Base-by-base conservation (phyloP, 768 basidiomycete species). In the Termitomyces sp. region DNA sequence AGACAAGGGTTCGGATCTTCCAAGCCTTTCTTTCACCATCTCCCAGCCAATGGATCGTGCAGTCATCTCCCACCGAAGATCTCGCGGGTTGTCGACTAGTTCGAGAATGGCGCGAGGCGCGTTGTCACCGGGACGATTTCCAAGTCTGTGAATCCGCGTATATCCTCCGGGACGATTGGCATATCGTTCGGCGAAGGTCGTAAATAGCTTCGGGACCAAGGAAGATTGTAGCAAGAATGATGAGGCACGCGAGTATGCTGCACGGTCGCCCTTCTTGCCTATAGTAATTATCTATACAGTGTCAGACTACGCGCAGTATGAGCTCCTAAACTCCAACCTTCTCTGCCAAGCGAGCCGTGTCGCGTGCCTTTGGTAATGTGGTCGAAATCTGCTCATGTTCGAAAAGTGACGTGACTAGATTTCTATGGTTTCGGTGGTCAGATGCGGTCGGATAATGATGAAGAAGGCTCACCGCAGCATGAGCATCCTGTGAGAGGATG, bases 341-440 rank as follows among this genome's bases (percentile, higher is more conserved):
- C 71, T 99, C 96, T 16, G 95, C 96, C 56, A 98, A 78, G 66
- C 94, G 83, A 15, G 93, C 93, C 5, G 95, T 79, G 68, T 97
- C 95, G 71, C 91, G 89, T 2, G 97, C 97, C 74, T 98, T 98
- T 36, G 96, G 90, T 16, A 98, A 76, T 0, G 97, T 99, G 7
- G 97, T 98, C 73, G 91, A 90, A 71, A 99, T 94, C 71, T 93
- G 91, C 70, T 97, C 94, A 75, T 98, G 94, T 70, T 98, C 87
- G 59, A 99, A 84, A 38, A 98, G 82, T 5, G 94, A 95, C 28
- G 94, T 92, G 63, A 99, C 96, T 56, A 99, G 78, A 75, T 98
- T 98, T 63, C 95, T 96, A 69, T 5, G 40, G 36, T 54, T 55
- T 70, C 58, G 55, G 55, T 57, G 22, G 64, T 60, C 53, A 51